These are phyloP conservation scores for Kodamaea sagamina DNA, from an alignment of 805 yeast genomes.

Conservation along the genomic window DNA sequence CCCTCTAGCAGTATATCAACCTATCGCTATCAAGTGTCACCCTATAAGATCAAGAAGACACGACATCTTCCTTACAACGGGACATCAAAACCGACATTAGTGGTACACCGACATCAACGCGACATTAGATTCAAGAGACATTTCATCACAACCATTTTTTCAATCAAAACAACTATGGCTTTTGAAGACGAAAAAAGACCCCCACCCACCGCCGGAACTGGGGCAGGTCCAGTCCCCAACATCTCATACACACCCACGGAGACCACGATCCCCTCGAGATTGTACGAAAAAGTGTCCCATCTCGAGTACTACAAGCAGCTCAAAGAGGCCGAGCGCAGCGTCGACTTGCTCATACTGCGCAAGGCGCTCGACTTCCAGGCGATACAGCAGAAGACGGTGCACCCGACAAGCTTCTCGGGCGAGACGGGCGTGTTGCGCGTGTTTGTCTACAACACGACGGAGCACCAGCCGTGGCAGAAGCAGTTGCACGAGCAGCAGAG, in stretches of 20 bases:
- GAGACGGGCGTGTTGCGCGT: conserved; percentile 70
- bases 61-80: too few species aligned
- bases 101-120: conserved; percentile 1
- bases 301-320: conserved; percentile 70
- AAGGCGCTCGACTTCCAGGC: conserved; percentile 87
- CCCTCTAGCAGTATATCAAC: too few species aligned
- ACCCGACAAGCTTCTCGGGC: conserved; percentile 36
- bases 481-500: conserved; percentile 24
- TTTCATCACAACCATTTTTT: not conserved
- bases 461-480: conserved; percentile 83
- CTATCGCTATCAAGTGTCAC: too few species aligned
- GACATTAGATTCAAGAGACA: conserved; percentile 8
- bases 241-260: conserved; percentile 47
- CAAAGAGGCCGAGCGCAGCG: conserved; percentile 74
- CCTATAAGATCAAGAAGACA: too few species aligned
- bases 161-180: conserved; percentile 12
- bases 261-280: conserved; percentile 36
- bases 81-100: too few species aligned
- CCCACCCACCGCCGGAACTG: conserved; percentile 25
- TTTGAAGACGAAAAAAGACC: conserved; percentile 23
- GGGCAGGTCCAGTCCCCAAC: conserved; percentile 38
- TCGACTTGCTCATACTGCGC: conserved; percentile 80
- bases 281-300: conserved; percentile 58
- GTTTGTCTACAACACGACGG: conserved; percentile 77
- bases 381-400: conserved; percentile 42